Conservation (phyloP, 805 yeast genomes). For the Monosporozyma unispora region DNA sequence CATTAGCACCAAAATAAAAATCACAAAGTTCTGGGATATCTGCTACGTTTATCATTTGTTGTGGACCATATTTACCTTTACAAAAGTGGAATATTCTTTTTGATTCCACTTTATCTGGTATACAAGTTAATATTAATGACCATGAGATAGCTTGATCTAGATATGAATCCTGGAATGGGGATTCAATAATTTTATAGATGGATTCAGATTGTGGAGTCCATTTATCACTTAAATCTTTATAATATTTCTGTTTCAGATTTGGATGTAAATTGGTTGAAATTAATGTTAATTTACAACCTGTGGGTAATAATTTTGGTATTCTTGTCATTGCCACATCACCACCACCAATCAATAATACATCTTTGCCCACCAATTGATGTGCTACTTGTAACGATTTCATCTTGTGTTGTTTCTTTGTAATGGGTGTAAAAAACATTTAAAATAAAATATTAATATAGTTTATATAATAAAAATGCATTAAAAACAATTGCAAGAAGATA, state of each 20-base stretch:
- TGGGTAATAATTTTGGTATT: conserved; percentile 24
- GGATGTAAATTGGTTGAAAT: conserved; percentile 21
- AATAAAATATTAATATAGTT: neutral
- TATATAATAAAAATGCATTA: neutral
- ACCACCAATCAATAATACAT: conserved; percentile 28
- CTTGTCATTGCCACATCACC: conserved; percentile 30
- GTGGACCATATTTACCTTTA: conserved; percentile 18
- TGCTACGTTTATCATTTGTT: conserved; percentile 29
- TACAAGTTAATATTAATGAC: conserved; percentile 25
- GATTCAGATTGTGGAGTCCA: conserved; percentile 1
- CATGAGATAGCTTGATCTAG: conserved; percentile 10
- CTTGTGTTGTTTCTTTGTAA: neutral
- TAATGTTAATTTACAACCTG: conserved; percentile 27
- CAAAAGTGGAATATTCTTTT: conserved; percentile 18
- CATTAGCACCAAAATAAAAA: conserved; percentile 30
- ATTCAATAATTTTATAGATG: neutral
- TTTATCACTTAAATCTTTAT: too few relatives aligned
- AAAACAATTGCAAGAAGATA: neutral
- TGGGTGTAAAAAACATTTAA: too few relatives aligned
- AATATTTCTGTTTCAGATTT: conserved; percentile 4
- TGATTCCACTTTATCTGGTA: conserved; percentile 20
- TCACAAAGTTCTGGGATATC: conserved; percentile 30
- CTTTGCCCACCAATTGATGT: conserved; percentile 19
- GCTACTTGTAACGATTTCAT: conserved; percentile 23
- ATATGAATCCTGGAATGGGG: neutral